Base-by-base conservation (phyloP, 768 basidiomycete genomes). In the Mycena vitilis region DNA sequence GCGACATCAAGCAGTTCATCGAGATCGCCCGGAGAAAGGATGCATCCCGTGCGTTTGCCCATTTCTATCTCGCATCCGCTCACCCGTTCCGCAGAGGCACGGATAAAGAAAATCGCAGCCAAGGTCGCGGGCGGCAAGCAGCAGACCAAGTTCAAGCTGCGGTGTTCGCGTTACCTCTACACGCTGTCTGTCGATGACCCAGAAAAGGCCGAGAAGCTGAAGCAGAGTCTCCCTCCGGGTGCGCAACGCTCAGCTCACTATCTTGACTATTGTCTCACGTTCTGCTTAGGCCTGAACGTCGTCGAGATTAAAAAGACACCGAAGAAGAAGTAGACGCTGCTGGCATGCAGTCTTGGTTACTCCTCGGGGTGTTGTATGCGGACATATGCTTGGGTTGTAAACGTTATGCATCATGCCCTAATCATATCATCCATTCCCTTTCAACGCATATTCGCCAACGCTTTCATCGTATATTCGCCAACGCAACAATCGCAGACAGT, bases 1-100 rank as follows among this genome's bases (percentile, higher is more conserved):
- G 88, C 76, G 96, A 99, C 83, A 98, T 99, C 88, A 99, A 99
- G 87, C 87, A 94, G 82, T 98, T 99, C 86, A 94, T 99, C 82
- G 92, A 95, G 85, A 95, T 97, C 81, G 92, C 96, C 63, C 91
- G 91, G 86, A 91, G 97, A 85, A 97, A 95, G 89, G 97, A 98
- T 89, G 98, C 98, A 73, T 89, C 89, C 68, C 90, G 97, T 98
- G 78, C 81, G 96, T 91, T 45, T 34, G 38, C 53, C 45, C 58
- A 37, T 51, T 58, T 38, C 30, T 56, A 42, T 48, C 23, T 70
- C 23, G 64, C 45, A 34, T 15, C 20, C 15, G 60, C 68, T 65
- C 30, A 60, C 45, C 23, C 25, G 34, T 44, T 57, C 58, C 68
- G 30, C 81, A 98, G 97, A 95, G 87, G 95, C 94, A 68, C 94